Evolutionary conservation across 192 early-diverging fungal genomes (phyloP).

Genomic region (Backusella circina): DNA sequence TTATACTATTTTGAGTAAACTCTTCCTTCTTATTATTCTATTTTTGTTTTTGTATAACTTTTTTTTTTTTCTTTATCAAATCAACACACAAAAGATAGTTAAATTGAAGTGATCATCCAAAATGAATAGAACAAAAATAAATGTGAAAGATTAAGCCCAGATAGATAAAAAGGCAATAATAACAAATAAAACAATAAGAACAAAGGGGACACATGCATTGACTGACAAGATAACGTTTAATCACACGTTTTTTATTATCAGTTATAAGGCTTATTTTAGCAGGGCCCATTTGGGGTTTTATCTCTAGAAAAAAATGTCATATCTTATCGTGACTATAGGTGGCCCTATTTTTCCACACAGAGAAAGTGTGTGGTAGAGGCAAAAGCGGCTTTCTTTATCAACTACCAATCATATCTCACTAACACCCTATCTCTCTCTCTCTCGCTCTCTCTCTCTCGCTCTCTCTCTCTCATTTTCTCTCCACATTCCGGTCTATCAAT

Average conservation of each 20-base stretch:
- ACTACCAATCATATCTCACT: background rate
- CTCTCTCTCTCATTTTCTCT: background rate
- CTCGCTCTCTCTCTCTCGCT: too few species aligned
- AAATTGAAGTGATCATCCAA: background rate
- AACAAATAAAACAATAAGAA: background rate
- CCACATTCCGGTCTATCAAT: background rate
- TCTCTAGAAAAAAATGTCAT: background rate
- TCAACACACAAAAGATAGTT: background rate
- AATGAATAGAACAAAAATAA: background rate
- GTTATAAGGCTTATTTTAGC: background rate
- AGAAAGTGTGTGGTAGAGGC: background rate
- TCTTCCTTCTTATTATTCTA: background rate
- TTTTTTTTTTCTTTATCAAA: background rate
- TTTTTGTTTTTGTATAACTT: background rate
- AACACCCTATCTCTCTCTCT: background rate
- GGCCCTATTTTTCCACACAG: background rate
- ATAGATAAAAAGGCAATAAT: background rate
- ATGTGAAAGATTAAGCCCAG: background rate
- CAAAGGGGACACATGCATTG: background rate
- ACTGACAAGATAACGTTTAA: conserved; percentile 4
- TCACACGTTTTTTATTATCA: conserved; percentile 3
- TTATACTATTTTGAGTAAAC: background rate
- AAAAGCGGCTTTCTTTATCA: background rate
- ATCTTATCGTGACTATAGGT: background rate
- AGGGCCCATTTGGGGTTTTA: background rate